phyloP scores from a whole-genome alignment of 345 rosid genomes.

The Pseudoturritis turrita region DNA sequence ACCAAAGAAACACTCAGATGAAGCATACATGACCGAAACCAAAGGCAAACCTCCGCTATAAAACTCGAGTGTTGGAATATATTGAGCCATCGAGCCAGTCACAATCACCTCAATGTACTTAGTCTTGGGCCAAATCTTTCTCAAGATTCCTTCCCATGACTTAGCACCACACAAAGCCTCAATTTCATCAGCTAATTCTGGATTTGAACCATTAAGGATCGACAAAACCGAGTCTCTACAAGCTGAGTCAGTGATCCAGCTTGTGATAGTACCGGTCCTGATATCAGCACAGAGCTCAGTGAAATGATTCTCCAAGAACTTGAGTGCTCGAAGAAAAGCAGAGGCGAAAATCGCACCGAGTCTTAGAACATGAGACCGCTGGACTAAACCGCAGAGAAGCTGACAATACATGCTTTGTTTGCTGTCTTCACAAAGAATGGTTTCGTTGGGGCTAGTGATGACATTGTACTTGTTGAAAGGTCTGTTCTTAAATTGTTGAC shows the following conservation, averaged over 20 bases:
- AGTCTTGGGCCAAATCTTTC: slow-evolving; percentile 78
- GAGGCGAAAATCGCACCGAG: slow-evolving; percentile 93
- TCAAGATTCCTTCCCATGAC: slow-evolving; percentile 89
- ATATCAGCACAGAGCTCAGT: slow-evolving; percentile 66
- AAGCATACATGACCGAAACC: slow-evolving; percentile 87
- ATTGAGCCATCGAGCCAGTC: slow-evolving; percentile 96
- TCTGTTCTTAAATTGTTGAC: slow-evolving; percentile 45
- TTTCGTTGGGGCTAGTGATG: slow-evolving; percentile 80
- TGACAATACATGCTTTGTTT: slow-evolving; percentile 97
- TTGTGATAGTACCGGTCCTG: slow-evolving; percentile 56
- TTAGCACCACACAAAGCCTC: slow-evolving; percentile 42
- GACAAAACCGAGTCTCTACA: slow-evolving; percentile 55
- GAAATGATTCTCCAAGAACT: slow-evolving; percentile 76
- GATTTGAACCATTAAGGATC: slow-evolving; percentile 41
- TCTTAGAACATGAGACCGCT: slow-evolving; percentile 64
- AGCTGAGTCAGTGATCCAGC: slow-evolving; percentile 67
- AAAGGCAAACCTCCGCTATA: slow-evolving; percentile 85
- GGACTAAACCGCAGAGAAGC: slow-evolving; percentile 76
- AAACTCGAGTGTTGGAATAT: slow-evolving; percentile 75
- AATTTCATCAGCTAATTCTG: slow-evolving; percentile 50
- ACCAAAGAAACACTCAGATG: slow-evolving; percentile 94
- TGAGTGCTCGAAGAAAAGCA: slow-evolving; percentile 80
- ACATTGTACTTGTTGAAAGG: slow-evolving; percentile 37
- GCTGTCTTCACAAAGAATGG: slow-evolving; percentile 82
- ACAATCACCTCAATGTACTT: slow-evolving; percentile 89